Conservation (phyloP, 805 yeast genomes). For the Tetrapisispora namnaoensis region DNA sequence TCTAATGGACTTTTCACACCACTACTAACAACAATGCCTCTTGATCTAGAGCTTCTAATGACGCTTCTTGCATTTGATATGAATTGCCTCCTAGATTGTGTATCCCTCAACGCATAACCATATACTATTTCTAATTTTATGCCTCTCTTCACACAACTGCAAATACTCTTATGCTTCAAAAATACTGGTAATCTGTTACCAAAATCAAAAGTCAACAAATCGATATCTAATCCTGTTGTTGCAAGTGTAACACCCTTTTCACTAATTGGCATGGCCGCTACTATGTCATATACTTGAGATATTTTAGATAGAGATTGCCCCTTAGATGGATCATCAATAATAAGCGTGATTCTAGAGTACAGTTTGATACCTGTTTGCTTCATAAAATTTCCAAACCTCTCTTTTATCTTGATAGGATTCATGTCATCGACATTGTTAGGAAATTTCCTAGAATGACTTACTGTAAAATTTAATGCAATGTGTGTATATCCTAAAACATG, state of each 20-base stretch:
- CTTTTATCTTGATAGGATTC: conserved; percentile 32
- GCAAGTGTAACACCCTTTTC: conserved; percentile 74
- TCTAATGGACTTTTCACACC: conserved; percentile 55
- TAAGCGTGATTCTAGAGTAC: conserved; percentile 64
- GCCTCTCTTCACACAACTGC: conserved; percentile 78
- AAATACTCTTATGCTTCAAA: conserved; percentile 72
- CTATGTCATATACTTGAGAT: conserved; percentile 51
- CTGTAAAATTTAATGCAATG: conserved; percentile 62
- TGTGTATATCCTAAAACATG: conserved; percentile 62
- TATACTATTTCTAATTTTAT: conserved; percentile 74
- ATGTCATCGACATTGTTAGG: conserved; percentile 38
- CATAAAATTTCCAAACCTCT: conserved; percentile 22
- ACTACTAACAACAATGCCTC: conserved; percentile 71
- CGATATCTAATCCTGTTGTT: conserved; percentile 68
- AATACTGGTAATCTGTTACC: conserved; percentile 59
- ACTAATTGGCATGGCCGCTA: conserved; percentile 70
- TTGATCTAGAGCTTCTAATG: conserved; percentile 67
- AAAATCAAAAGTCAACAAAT: conserved; percentile 66
- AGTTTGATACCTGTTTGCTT: conserved; percentile 35
- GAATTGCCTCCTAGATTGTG: conserved; percentile 46
- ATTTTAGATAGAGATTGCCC: conserved; percentile 41
- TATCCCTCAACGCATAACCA: conserved; percentile 37
- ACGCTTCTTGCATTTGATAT: conserved; percentile 66
- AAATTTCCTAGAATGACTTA: conserved; percentile 42
- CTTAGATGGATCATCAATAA: conserved; percentile 68